Evolutionary conservation across 768 basidiomycete species (phyloP).

Genomic region (Hemileccinum rubropunctum): DNA sequence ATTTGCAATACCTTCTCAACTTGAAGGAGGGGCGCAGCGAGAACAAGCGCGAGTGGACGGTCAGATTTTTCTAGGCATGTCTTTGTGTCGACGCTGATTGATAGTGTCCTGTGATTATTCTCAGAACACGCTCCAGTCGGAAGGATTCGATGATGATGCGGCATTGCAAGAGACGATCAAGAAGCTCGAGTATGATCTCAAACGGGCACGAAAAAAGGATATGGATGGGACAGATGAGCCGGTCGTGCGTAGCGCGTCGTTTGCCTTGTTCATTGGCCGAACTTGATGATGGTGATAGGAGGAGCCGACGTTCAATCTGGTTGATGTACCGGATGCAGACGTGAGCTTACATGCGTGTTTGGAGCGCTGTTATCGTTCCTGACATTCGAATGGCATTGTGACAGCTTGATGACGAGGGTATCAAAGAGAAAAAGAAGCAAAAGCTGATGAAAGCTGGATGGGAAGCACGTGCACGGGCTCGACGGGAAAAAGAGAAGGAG

Average conservation of each 20-base stretch:
- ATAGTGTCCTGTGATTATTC: not conserved
- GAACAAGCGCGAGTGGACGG: constrained; percentile 75
- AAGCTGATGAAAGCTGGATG: constrained; percentile 90
- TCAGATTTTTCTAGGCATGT: constrained; percentile 28
- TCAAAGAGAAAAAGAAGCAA: constrained; percentile 95
- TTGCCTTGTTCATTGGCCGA: not conserved
- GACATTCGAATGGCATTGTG: no score
- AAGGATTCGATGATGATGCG: constrained; percentile 76
- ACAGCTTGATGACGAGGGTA: constrained; percentile 82
- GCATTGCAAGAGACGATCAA: constrained; percentile 81
- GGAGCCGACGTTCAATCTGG: constrained; percentile 83
- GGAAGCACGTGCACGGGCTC: constrained; percentile 81
- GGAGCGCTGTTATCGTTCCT: not conserved
- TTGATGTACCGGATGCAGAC: constrained; percentile 90
- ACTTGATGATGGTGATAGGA: constrained; percentile 45
- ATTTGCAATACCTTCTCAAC: constrained; percentile 61
- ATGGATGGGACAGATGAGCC: constrained; percentile 66
- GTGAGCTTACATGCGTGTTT: constrained; percentile 35
- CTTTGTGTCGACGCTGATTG: not conserved
- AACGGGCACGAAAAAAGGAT: constrained; percentile 80
- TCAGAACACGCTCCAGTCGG: constrained; percentile 58
- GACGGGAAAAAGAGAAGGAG: constrained; percentile 87
- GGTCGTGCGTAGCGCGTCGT: constrained; percentile 33
- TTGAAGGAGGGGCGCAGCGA: constrained; percentile 61
- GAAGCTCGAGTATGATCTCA: constrained; percentile 77